Evolutionary conservation across 2,329 filamentous ascomycete genomes (phyloP), one percentile per base, ranked within the genome.

Genomic region (Mycogone perniciosa): DNA sequence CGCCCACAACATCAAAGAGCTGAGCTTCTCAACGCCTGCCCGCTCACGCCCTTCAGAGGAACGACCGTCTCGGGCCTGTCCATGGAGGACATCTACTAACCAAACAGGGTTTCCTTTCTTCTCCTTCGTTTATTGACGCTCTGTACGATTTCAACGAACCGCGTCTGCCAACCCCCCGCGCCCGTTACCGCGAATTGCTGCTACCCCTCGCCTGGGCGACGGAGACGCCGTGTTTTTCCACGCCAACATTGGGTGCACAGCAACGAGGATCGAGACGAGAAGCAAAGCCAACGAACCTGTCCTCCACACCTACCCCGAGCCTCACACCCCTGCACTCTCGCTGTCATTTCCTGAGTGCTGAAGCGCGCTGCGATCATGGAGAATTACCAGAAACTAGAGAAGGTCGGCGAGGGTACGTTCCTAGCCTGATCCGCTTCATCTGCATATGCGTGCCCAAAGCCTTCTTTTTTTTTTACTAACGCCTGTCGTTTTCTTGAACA

Each of bases 331-430:
- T 39, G 20, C 45, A n/a, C 20, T 42, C 33, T 40, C 38, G 30
- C 9, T 11, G 37, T 37, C 20, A 34, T 39, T 20, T 30, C 37
- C 40, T 37, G 43, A 9, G 29, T 44, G 10, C 31, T 29, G 20
- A 41, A 41, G n/a, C 35, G 10, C n/a, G 20, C 50, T 50, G 35
- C 51, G 50, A 57, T 54, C 59, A 95, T 96, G 90, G 89, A 96
- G 71, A 95, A 95, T 73, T 96, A 96, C 71, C 88, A 95, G 73
- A 95, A 95, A 75, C 81, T 96, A 64, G 90, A 96, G 76, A 96
- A 96, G 78, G 90, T 96, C 64, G 90, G 90, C 71, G 90, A 96
- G 81, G 90, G 90, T 93, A 74, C 62, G 80, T 62, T 13, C 44
- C 41, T 6, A 33, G 20, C 51, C 35, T 56, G 41, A 42, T 33